Evolutionary conservation across 306 rosid species (phyloP).

Genomic region (Hylodesmum podocarpum): DNA sequence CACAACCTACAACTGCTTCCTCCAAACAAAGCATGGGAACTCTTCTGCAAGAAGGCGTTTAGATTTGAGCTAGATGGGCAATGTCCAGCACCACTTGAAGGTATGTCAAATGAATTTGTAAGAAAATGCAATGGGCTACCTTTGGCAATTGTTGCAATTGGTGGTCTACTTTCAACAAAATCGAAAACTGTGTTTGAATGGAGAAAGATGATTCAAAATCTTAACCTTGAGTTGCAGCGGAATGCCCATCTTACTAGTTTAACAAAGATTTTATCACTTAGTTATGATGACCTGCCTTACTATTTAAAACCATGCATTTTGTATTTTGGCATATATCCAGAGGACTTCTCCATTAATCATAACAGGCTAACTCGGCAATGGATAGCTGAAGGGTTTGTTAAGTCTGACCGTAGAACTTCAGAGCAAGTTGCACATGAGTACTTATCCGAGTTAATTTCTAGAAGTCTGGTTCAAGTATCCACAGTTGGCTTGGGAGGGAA

Average conservation of each 20-base stretch:
- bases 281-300: conserved; percentile 21
- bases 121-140: not conserved
- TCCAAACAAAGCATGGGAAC: conserved; percentile 1
- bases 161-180: conserved; percentile 8
- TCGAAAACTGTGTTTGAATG: not conserved
- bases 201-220: not conserved
- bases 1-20: not conserved
- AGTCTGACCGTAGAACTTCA: not conserved
- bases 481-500: not conserved
- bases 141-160: conserved; percentile 13
- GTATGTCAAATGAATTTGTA: not conserved
- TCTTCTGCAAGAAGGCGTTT: conserved; percentile 13
- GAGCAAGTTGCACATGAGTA: conserved; percentile 12
- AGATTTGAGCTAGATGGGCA: not conserved
- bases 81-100: not conserved
- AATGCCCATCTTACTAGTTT: not conserved
- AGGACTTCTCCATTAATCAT: not conserved
- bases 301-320: not conserved
- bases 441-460: not conserved
- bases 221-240: not conserved
- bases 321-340: conserved; percentile 26
- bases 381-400: conserved; percentile 22
- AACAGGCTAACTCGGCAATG: not conserved
- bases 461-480: conserved; percentile 19
- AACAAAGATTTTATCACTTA: not conserved